Conservation (phyloP, 208 protist genomes). For the Crithidia fasciculata region DNA sequence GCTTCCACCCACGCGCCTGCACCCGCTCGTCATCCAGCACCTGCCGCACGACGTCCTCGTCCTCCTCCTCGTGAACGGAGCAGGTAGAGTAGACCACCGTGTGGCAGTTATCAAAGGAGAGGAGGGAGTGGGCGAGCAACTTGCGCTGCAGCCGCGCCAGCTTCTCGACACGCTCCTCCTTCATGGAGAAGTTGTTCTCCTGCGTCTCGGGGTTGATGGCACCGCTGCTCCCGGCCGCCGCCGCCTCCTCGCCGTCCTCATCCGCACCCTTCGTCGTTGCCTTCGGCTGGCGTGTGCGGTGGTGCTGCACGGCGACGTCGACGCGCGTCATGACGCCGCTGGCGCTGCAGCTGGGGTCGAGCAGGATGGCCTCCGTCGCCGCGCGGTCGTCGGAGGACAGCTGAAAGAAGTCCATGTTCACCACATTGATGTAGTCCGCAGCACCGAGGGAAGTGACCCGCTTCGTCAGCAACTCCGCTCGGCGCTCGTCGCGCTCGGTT, state of each 20-base stretch:
- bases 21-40: constrained; percentile 80
- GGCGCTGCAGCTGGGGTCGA: constrained; percentile 92
- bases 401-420: constrained; percentile 89
- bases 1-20: constrained; percentile 70
- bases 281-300: constrained; percentile 32
- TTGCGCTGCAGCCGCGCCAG: constrained; percentile 88
- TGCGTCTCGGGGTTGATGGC: constrained; percentile 50
- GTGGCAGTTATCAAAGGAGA: constrained; percentile 89
- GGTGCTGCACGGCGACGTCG: constrained; percentile 71
- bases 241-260: neutral
- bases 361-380: constrained; percentile 86
- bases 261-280: constrained; percentile 2
- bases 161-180: constrained; percentile 74
- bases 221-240: constrained; percentile 5
- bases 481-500: constrained; percentile 80
- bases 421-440: constrained; percentile 74
- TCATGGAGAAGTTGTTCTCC: constrained; percentile 53
- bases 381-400: constrained; percentile 73
- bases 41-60: constrained; percentile 89
- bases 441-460: constrained; percentile 75
- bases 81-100: constrained; percentile 94
- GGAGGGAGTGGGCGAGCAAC: constrained; percentile 83
- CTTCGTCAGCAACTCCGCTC: constrained; percentile 65
- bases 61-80: constrained; percentile 89
- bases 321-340: constrained; percentile 90